Conservation (phyloP, 306 rosid species). For the Cucumis melo region DNA sequence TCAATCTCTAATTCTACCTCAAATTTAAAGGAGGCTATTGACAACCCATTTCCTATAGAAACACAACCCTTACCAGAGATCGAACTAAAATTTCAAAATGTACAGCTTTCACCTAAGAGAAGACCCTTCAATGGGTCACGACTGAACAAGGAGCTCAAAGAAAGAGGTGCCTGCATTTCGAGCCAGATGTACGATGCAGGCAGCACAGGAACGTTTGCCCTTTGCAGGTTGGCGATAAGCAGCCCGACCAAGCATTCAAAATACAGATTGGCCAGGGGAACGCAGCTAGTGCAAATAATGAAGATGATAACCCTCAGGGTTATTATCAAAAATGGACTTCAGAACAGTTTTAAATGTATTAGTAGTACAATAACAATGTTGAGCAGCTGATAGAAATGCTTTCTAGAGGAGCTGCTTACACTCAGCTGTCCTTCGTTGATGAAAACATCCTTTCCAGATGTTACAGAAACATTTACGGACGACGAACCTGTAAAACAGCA, state of each 20-base stretch:
- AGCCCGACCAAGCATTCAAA: not conserved
- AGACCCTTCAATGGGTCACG: not conserved
- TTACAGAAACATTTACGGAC: constrained; percentile 70
- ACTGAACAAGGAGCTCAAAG: not conserved
- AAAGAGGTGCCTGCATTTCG: not conserved
- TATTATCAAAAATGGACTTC: not conserved
- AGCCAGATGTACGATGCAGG: not conserved
- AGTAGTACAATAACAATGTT: constrained; percentile 25
- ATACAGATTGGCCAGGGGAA: not conserved
- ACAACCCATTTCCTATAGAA: not conserved
- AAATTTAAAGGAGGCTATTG: not conserved
- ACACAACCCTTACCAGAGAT: not conserved
- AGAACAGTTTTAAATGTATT: not conserved
- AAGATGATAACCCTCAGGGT: not conserved
- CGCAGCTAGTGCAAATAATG: not conserved
- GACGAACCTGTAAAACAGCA: constrained; percentile 40
- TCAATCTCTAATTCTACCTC: not conserved
- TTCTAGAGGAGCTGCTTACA: constrained; percentile 27
- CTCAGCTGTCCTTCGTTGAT: constrained; percentile 42
- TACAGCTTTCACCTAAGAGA: not conserved
- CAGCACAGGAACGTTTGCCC: not conserved
- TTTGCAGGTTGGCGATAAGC: not conserved
- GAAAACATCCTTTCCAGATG: constrained; percentile 60
- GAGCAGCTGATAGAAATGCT: constrained; percentile 30
- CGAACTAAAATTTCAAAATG: not conserved